Base-by-base conservation (phyloP, 495 filamentous ascomycete genomes). In the Collariella sp. region DNA sequence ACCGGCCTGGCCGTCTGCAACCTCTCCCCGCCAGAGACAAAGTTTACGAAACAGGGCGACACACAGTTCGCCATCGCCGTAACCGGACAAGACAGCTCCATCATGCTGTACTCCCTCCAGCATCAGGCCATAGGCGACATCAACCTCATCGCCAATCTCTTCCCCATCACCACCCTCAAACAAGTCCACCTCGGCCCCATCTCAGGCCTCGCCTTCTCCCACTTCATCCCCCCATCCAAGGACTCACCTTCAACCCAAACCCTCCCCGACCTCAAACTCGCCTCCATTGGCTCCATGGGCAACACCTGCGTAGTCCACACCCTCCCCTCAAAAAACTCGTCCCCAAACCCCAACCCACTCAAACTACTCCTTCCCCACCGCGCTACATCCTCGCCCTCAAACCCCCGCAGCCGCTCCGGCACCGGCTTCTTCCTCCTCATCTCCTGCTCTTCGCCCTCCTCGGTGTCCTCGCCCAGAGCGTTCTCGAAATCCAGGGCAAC, bases 251-350 rank as follows among this genome's bases (percentile, higher is more conserved):
- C 13, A 20, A 26, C 26, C 13, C 16, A 20, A 29, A 49, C 35
- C 29, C 13, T 23, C 10, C 80, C 85, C 54, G 77, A 82, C 56
- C 67, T 96, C 54, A 90, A 88, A 60, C 78, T 98, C 7, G 91
- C 89, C 16, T 93, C 87, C 45, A 83, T 88, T 43, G 64, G 66
- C 40, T 87, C 85, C 56, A 83, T 94, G 66, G 88, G 84, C 52
- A 91, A 89, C 67, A 91, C 86, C 9, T 79, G 89, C 41, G 83
- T 89, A 42, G 85, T 96, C 33, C 88, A 96, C 70, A 87, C 86
- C 19, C 72, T 97, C 56, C 83, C 88, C 81, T 98, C 23, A 76
- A 65, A 41, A 65, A 62, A 40, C 59, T 66, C 22, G 16, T 76
- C n/a, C 72, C 56, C 73, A 66, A 46, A 66, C 41, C 67, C 60